These are phyloP conservation scores for Entomortierella lignicola DNA, from an alignment of 192 early-diverging fungal species.

Conservation along the genomic window DNA sequence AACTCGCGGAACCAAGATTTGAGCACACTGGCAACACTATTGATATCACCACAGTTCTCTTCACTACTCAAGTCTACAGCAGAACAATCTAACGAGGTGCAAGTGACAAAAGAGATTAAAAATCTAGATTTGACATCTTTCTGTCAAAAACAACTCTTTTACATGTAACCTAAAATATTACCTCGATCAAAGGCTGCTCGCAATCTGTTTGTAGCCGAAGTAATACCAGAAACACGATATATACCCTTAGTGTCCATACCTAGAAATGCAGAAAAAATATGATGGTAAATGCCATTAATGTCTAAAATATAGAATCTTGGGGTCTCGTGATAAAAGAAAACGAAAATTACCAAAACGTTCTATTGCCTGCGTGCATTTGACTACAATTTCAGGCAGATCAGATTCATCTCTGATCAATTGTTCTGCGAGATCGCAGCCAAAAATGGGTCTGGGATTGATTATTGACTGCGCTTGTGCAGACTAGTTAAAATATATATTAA, in stretches of 20 bases:
- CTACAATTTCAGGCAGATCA: slow-evolving; percentile 82
- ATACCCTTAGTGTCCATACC: slow-evolving; percentile 84
- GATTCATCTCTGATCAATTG: slow-evolving; percentile 78
- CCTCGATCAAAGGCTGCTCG: slow-evolving; percentile 79
- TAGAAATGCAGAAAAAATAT: slow-evolving; percentile 1
- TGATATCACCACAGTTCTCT: slow-evolving; percentile 77
- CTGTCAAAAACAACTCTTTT: too few species aligned
- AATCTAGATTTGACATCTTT: not conserved
- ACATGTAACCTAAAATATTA: slow-evolving; percentile 24
- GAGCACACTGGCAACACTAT: slow-evolving; percentile 84
- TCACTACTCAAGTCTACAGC: slow-evolving; percentile 72
- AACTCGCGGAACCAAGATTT: slow-evolving; percentile 97
- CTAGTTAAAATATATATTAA: slow-evolving; percentile 20
- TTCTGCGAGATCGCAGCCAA: slow-evolving; percentile 81
- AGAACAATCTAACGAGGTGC: slow-evolving; percentile 61
- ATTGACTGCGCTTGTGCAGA: slow-evolving; percentile 67
- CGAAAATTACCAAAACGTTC: slow-evolving; percentile 70
- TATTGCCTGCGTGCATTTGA: slow-evolving; percentile 83
- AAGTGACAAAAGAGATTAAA: not conserved
- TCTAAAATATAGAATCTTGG: not conserved
- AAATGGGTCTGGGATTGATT: slow-evolving; percentile 79
- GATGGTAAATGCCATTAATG: not conserved
- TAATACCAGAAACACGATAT: slow-evolving; percentile 90
- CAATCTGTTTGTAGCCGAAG: slow-evolving; percentile 78
- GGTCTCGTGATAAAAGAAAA: too few species aligned